These are phyloP conservation scores for Samsoniella hepiali DNA, from an alignment of 2,329 filamentous ascomycete species.

Conservation along the genomic window DNA sequence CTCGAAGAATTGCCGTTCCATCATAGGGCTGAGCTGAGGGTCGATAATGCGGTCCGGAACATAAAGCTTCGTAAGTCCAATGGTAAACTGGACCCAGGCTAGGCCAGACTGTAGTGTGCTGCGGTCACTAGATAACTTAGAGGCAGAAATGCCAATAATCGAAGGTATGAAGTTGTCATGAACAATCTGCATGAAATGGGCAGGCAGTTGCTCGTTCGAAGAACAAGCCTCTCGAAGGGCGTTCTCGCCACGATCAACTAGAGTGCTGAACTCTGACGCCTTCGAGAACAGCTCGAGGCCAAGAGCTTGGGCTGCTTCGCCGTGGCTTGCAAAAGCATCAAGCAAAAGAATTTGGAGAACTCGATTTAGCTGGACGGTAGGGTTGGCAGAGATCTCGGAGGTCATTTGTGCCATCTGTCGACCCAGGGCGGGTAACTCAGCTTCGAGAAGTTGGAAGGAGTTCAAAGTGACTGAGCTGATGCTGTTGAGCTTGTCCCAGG, in stretches of 20 bases:
- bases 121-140: slow-evolving; percentile 21
- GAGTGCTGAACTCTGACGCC: slow-evolving; percentile 18
- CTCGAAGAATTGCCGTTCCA: slow-evolving; percentile 60
- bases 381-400: slow-evolving; percentile 47
- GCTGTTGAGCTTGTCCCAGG: slow-evolving; percentile 54
- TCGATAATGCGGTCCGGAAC: slow-evolving; percentile 86
- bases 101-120: slow-evolving; percentile 40
- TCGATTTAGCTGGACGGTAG: slow-evolving; percentile 46
- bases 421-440: slow-evolving; percentile 61
- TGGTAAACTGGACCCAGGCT: slow-evolving; percentile 73
- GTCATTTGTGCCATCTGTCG: slow-evolving; percentile 51
- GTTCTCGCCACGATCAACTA: slow-evolving; percentile 20
- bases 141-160: slow-evolving; percentile 40
- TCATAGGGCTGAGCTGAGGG: slow-evolving; percentile 62
- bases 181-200: slow-evolving; percentile 26
- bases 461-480: slow-evolving; percentile 54
- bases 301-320: slow-evolving; percentile 30
- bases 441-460: slow-evolving; percentile 60
- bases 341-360: slow-evolving; percentile 46
- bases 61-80: slow-evolving; percentile 73
- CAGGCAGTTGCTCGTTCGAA: neutral
- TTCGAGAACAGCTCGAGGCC: slow-evolving; percentile 28
- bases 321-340: slow-evolving; percentile 40
- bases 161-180: slow-evolving; percentile 45
- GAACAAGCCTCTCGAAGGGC: slow-evolving; percentile 8